A percentile compares a stretch with the other conserved stretches of the same genome.
Evolutionary conservation across 163 green algal genomes (phyloP).

Genomic region (Prototheca wickerhamii): DNA sequence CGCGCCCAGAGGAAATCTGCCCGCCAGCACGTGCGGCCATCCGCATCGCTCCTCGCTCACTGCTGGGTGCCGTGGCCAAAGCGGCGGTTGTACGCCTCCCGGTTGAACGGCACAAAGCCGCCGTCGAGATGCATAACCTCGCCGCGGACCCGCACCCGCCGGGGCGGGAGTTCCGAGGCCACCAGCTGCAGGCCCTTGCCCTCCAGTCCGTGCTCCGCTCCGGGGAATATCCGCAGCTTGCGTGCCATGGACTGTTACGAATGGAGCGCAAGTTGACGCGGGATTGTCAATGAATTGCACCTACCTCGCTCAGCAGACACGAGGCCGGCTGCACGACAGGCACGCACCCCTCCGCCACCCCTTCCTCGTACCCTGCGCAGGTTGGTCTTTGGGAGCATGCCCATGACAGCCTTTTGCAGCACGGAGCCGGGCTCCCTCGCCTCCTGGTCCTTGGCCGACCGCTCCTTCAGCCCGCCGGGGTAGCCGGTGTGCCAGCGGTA

Average conservation of each 20-base stretch:
- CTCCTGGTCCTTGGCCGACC: slow-evolving; percentile 61
- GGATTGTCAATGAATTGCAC: too few species aligned
- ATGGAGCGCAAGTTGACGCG: too few species aligned
- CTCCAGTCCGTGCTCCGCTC: slow-evolving; percentile 68
- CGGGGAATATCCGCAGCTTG: slow-evolving; percentile 54
- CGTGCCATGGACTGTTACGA: slow-evolving; percentile 26
- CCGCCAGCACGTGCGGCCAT: too few species aligned
- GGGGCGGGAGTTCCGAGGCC: slow-evolving; percentile 45
- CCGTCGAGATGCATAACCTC: slow-evolving; percentile 32
- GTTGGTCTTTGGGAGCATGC: slow-evolving; percentile 97
- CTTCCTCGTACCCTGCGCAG: slow-evolving; percentile 44
- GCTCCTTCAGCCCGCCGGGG: slow-evolving; percentile 83
- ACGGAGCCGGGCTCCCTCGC: slow-evolving; percentile 63
- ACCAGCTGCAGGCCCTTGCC: slow-evolving; percentile 49
- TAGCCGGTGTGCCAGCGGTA: slow-evolving; percentile 95
- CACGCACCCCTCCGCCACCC: neutral
- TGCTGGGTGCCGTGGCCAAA: slow-evolving; percentile 12
- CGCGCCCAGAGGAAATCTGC: too few species aligned
- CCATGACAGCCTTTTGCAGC: slow-evolving; percentile 74
- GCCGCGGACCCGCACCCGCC: slow-evolving; percentile 32
- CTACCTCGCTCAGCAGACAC: too few species aligned
- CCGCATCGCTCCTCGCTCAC: too few species aligned
- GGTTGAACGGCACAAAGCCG: slow-evolving; percentile 56
- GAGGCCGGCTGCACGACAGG: neutral
- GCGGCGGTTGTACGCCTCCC: slow-evolving; percentile 40